phyloP scores from a whole-genome alignment of 306 rosid species.

The Myrica gale region DNA sequence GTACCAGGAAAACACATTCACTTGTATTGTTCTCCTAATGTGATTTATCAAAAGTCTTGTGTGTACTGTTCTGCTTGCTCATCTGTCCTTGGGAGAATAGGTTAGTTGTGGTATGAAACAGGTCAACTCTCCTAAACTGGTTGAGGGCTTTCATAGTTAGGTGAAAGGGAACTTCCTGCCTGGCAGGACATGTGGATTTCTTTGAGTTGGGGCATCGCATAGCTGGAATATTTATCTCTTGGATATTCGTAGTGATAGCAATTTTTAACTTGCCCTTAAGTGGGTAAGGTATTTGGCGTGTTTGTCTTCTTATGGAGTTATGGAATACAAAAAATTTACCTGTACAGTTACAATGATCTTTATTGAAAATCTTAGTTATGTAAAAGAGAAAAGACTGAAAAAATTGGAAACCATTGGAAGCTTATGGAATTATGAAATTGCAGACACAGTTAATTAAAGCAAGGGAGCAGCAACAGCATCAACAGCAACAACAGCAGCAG shows the following conservation, averaged over 20 bases:
- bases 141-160: not conserved
- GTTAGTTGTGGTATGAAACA: constrained; percentile 8
- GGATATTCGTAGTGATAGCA: not conserved
- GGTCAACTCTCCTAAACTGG: not conserved
- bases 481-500: constrained; percentile 41
- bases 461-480: constrained; percentile 91
- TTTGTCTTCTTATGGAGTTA: constrained; percentile 11
- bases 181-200: not conserved
- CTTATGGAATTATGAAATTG: constrained; percentile 34
- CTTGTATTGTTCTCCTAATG: not conserved
- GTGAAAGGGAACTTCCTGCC: not conserved
- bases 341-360: constrained; percentile 2
- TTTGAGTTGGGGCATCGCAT: not conserved
- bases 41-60: not conserved
- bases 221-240: not conserved
- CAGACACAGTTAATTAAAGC: constrained; percentile 88
- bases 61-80: not conserved
- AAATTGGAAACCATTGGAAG: constrained; percentile 23
- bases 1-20: not conserved
- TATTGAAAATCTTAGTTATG: not conserved
- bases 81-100: constrained; percentile 3
- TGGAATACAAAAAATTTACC: constrained; percentile 7
- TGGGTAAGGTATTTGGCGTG: not conserved
- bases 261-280: not conserved
- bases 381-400: not conserved